Percentiles rank a stretch among this genome's conserved stretches.
These are phyloP conservation scores for Blastocladiella emersonii DNA, from an alignment of 371 early-diverging fungal genomes.

Conservation along the genomic window DNA sequence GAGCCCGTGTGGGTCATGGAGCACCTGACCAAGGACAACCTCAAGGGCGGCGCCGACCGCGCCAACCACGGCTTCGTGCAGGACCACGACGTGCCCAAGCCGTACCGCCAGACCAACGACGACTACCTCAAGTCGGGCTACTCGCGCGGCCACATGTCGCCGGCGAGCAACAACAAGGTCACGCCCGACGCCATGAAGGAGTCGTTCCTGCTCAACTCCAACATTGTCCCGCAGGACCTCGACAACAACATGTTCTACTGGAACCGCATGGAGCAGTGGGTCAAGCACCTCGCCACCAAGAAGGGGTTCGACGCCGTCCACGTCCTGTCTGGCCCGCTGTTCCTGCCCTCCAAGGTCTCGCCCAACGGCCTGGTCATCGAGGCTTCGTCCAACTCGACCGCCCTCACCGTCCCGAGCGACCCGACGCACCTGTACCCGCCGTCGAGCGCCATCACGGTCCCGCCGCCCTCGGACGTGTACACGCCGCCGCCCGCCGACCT, in stretches of 20 bases:
- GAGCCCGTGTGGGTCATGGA: slow-evolving; percentile 1
- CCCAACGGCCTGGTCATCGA: background rate
- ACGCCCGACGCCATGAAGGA: slow-evolving; percentile 1
- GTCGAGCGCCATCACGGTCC: slow-evolving; percentile 28
- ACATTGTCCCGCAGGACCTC: slow-evolving; percentile 26
- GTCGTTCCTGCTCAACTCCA: slow-evolving; percentile 2
- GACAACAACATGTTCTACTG: slow-evolving; percentile 4
- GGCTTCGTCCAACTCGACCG: background rate
- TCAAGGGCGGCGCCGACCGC: slow-evolving; percentile 2
- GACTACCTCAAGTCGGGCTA: slow-evolving; percentile 4
- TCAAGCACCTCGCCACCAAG: slow-evolving; percentile 1
- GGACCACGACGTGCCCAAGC: slow-evolving; percentile 1
- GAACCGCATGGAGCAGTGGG: slow-evolving; percentile 6
- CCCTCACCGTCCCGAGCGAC: too few species aligned
- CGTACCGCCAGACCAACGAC: background rate
- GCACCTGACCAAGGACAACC: background rate
- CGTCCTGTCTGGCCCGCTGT: slow-evolving; percentile 65
- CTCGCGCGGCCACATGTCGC: slow-evolving; percentile 6
- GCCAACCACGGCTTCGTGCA: background rate
- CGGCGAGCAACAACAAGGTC: slow-evolving; percentile 3
- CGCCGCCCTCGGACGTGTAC: background rate
- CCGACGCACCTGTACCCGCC: background rate
- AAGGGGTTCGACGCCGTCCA: slow-evolving; percentile 50
- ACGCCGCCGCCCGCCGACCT: background rate
- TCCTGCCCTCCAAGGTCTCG: slow-evolving; percentile 31